Percentiles rank a stretch among this genome's conserved stretches.
Conservation (phyloP, 2,329 filamentous ascomycete genomes). For the Xenosphaeropsis pyriputrescens region DNA sequence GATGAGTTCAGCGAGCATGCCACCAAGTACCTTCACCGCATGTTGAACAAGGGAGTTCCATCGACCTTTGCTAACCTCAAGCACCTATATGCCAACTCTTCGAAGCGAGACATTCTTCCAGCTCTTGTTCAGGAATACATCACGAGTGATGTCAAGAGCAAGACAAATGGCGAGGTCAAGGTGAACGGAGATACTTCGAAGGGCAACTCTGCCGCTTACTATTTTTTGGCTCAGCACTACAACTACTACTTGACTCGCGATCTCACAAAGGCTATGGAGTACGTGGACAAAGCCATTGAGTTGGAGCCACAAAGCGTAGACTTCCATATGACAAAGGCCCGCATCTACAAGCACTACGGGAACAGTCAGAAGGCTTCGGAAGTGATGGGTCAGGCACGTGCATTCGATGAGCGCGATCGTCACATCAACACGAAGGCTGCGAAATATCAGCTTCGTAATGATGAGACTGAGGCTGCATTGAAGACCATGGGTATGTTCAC, state of each 20-base stretch:
- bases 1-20: slow-evolving; percentile 69
- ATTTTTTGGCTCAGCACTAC: slow-evolving; percentile 94
- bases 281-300: slow-evolving; percentile 71
- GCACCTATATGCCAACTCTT: slow-evolving; percentile 66
- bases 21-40: slow-evolving; percentile 64
- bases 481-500: slow-evolving; percentile 92
- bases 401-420: slow-evolving; percentile 76
- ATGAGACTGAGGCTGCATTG: slow-evolving; percentile 75
- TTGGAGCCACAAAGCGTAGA: slow-evolving; percentile 72
- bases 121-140: slow-evolving; percentile 69
- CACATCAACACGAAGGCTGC: slow-evolving; percentile 98
- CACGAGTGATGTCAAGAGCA: slow-evolving; percentile 34
- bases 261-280: slow-evolving; percentile 65
- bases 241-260: slow-evolving; percentile 83
- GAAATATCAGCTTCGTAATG: slow-evolving; percentile 89
- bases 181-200: slow-evolving; percentile 31
- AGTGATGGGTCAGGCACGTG: slow-evolving; percentile 75
- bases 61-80: slow-evolving; percentile 97
- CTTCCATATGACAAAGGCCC: slow-evolving; percentile 87
- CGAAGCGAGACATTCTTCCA: slow-evolving; percentile 66
- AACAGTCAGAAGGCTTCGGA: slow-evolving; percentile 68
- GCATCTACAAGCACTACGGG: slow-evolving; percentile 85
- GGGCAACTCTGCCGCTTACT: slow-evolving; percentile 69
- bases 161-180: slow-evolving; percentile 24
- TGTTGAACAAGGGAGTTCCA: slow-evolving; percentile 85